phyloP scores from a whole-genome alignment of 164 flowering plant species.

The Tinospora cordifolia region DNA sequence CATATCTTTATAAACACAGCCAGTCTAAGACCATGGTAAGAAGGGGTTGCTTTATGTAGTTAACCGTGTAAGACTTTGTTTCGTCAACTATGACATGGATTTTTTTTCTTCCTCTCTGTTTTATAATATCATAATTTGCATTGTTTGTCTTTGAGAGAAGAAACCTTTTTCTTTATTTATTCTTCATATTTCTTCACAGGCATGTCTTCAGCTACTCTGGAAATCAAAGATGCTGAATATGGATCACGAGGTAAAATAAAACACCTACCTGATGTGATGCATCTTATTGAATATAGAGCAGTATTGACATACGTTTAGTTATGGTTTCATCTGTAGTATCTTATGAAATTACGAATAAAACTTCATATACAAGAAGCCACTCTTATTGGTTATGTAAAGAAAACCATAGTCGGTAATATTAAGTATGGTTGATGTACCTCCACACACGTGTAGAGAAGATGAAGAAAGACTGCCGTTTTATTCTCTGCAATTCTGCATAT shows the following conservation, averaged over 20 bases:
- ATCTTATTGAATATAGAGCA: background rate
- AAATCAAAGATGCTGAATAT: conserved; percentile 54
- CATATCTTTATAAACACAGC: too few species aligned
- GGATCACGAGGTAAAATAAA: conserved; percentile 41
- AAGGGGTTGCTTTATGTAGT: too few species aligned
- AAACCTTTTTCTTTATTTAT: background rate
- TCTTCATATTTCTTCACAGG: conserved; percentile 37
- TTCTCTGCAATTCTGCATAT: background rate
- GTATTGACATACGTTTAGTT: background rate
- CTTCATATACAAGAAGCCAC: background rate
- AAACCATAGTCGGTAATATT: background rate
- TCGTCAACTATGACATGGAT: too few species aligned
- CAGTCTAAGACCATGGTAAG: too few species aligned
- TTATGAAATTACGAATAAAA: background rate
- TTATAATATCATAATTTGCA: background rate
- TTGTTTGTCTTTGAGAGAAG: background rate
- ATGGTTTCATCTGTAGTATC: background rate
- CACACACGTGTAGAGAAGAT: too few species aligned
- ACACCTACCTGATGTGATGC: background rate
- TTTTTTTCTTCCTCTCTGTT: background rate
- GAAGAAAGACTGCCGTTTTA: background rate
- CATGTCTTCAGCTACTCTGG: conserved; percentile 85
- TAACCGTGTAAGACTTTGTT: too few species aligned
- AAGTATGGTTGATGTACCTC: background rate
- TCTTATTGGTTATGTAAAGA: background rate